Percentiles rank a stretch among this genome's conserved stretches.
Conservation (phyloP, 257 asterid genomes). For the Plectranthus barbatus region DNA sequence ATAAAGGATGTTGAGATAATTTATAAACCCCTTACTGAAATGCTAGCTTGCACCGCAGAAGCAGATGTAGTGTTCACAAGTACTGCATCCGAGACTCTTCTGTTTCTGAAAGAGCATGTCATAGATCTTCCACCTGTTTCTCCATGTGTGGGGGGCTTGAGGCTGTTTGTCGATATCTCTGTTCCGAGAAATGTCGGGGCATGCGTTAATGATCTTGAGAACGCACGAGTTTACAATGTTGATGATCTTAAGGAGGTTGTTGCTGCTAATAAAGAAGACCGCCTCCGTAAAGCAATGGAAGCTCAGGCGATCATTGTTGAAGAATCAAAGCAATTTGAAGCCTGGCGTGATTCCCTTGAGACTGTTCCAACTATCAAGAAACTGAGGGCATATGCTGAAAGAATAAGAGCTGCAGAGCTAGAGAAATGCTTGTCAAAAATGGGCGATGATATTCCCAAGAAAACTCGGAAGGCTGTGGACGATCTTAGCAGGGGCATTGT, state of each 20-base stretch:
- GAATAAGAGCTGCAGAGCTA: conserved; percentile 74
- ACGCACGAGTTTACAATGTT: conserved; percentile 72
- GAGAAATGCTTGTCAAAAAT: conserved; percentile 86
- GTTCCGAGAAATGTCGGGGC: conserved; percentile 92
- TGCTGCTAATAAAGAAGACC: conserved; percentile 88
- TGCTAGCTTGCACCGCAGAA: conserved; percentile 51
- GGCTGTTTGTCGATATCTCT: conserved; percentile 78
- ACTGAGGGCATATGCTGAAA: conserved; percentile 82
- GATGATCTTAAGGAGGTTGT: conserved; percentile 95
- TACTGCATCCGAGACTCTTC: conserved; percentile 70
- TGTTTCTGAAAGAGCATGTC: conserved; percentile 60
- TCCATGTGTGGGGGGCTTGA: conserved; percentile 38
- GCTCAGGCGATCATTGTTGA: conserved; percentile 75
- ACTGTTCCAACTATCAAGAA: conserved; percentile 96
- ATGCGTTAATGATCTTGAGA: conserved; percentile 57
- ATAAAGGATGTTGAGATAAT: conserved; percentile 55
- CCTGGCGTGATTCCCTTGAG: conserved; percentile 88
- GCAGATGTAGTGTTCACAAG: conserved; percentile 87
- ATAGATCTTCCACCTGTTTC: conserved; percentile 43
- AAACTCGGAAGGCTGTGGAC: conserved; percentile 71
- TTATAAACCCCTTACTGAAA: conserved; percentile 62
- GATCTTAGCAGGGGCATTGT: conserved; percentile 87
- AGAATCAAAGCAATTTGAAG: conserved; percentile 82
- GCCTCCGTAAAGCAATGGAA: conserved; percentile 85
- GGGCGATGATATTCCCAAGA: conserved; percentile 86